Evolutionary conservation across 192 early-diverging fungal genomes (phyloP).

Genomic region (Coemansia nantahalensis): DNA sequence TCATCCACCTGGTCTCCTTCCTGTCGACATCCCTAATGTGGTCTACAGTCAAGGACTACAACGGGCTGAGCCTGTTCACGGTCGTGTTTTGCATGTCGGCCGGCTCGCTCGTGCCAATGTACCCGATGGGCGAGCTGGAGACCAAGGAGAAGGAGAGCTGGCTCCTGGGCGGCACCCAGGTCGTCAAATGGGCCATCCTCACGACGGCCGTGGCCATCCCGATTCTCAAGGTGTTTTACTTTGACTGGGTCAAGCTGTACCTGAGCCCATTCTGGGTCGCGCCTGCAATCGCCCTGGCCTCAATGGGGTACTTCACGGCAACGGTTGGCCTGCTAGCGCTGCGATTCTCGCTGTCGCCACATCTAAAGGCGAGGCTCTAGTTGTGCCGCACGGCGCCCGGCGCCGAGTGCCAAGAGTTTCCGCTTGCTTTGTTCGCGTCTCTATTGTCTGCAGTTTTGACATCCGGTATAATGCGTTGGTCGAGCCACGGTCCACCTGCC

Average conservation of each 20-base stretch:
- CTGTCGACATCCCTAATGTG: constrained; percentile 27
- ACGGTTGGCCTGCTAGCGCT: constrained; percentile 34
- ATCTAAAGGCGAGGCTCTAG: constrained; percentile 30
- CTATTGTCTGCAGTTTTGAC: too few relatives aligned
- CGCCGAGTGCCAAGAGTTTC: too few relatives aligned
- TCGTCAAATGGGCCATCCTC: constrained; percentile 44
- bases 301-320: constrained; percentile 32
- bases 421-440: not conserved
- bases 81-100: constrained; percentile 41
- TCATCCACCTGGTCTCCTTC: constrained; percentile 30
- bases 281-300: constrained; percentile 27
- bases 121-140: constrained; percentile 44
- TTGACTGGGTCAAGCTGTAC: constrained; percentile 41
- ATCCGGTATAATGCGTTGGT: too few relatives aligned
- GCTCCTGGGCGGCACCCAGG: constrained; percentile 41
- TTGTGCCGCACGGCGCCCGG: too few relatives aligned
- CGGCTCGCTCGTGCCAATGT: constrained; percentile 51
- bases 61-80: constrained; percentile 33
- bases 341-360: constrained; percentile 47
- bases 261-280: constrained; percentile 37
- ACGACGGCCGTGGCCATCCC: constrained; percentile 50
- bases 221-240: constrained; percentile 46
- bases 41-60: constrained; percentile 34
- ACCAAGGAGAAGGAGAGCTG: constrained; percentile 46
- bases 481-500: too few relatives aligned